Conservation (phyloP, 106 monocot genomes). For the Ottelia alismoides region DNA sequence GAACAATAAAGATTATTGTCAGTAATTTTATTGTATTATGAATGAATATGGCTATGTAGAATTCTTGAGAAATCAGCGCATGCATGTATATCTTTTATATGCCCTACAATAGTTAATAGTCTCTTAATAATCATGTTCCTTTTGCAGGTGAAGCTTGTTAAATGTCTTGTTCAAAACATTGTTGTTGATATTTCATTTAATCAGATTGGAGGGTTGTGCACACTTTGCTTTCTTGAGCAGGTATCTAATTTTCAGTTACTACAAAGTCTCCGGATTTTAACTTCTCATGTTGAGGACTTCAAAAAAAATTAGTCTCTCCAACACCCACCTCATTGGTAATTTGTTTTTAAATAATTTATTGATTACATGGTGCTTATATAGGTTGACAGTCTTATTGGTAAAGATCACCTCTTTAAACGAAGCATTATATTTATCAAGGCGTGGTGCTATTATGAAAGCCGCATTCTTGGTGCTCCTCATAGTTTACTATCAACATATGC, state of each 20-base stretch:
- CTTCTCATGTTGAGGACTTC: neutral
- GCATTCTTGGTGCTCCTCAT: slow-evolving; percentile 86
- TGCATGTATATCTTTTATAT: too few relatives aligned
- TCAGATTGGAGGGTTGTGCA: slow-evolving; percentile 80
- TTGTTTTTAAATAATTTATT: neutral
- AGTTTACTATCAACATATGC: slow-evolving; percentile 91
- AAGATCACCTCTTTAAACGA: slow-evolving; percentile 70
- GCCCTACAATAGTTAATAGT: too few relatives aligned
- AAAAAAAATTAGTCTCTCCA: too few relatives aligned
- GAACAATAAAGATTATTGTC: too few relatives aligned
- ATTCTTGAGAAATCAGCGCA: too few relatives aligned
- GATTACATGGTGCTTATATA: slow-evolving; percentile 11
- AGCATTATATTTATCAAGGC: slow-evolving; percentile 91
- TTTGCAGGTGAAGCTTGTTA: slow-evolving; percentile 92
- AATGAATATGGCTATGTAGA: too few relatives aligned
- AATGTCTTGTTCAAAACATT: slow-evolving; percentile 82
- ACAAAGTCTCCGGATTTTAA: neutral
- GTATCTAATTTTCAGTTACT: too few relatives aligned
- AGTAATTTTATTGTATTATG: too few relatives aligned
- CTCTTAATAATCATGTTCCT: too few relatives aligned
- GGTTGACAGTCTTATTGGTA: slow-evolving; percentile 73
- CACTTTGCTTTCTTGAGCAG: slow-evolving; percentile 80
- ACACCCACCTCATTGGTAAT: too few relatives aligned
- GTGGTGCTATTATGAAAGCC: slow-evolving; percentile 99
- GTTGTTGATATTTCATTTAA: slow-evolving; percentile 93